These are phyloP conservation scores for Russula brevipes DNA, from an alignment of 768 basidiomycete species.

Conservation along the genomic window DNA sequence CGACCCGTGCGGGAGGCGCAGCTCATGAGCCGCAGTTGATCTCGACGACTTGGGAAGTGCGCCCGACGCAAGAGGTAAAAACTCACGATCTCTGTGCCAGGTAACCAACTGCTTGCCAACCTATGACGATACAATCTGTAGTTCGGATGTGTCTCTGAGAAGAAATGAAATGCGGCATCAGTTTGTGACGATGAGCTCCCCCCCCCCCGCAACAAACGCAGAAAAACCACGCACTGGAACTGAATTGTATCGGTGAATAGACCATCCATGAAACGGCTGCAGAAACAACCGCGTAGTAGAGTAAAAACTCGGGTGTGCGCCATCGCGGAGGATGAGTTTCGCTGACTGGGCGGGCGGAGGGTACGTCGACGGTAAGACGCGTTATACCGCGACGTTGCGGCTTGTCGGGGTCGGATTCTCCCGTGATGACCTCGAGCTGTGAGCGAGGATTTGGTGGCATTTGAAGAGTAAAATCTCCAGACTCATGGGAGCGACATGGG, in stretches of 20 bases:
- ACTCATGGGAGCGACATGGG: slow-evolving; percentile 20
- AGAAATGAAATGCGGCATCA: neutral
- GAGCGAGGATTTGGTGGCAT: slow-evolving; percentile 31
- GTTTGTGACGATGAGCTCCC: neutral
- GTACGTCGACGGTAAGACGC: slow-evolving; percentile 52
- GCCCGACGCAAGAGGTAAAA: neutral
- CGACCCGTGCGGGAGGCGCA: neutral
- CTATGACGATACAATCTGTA: slow-evolving; percentile 52
- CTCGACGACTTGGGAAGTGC: neutral
- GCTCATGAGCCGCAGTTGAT: neutral
- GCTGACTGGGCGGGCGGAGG: slow-evolving; percentile 36
- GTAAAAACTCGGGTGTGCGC: slow-evolving; percentile 73
- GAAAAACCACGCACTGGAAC: slow-evolving; percentile 54
- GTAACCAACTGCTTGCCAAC: slow-evolving; percentile 75
- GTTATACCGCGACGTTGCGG: slow-evolving; percentile 34
- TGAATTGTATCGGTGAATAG: slow-evolving; percentile 69
- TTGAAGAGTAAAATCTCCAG: slow-evolving; percentile 24
- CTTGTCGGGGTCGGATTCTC: slow-evolving; percentile 1
- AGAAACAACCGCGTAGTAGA: slow-evolving; percentile 61
- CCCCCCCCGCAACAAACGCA: too few species aligned
- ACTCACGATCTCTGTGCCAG: slow-evolving; percentile 65
- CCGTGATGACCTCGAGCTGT: slow-evolving; percentile 15
- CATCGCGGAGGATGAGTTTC: slow-evolving; percentile 52
- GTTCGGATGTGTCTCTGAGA: slow-evolving; percentile 67
- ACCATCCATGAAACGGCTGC: slow-evolving; percentile 68